Conservation (phyloP, 2,329 filamentous ascomycete species). For the Fusarium goolgardi region DNA sequence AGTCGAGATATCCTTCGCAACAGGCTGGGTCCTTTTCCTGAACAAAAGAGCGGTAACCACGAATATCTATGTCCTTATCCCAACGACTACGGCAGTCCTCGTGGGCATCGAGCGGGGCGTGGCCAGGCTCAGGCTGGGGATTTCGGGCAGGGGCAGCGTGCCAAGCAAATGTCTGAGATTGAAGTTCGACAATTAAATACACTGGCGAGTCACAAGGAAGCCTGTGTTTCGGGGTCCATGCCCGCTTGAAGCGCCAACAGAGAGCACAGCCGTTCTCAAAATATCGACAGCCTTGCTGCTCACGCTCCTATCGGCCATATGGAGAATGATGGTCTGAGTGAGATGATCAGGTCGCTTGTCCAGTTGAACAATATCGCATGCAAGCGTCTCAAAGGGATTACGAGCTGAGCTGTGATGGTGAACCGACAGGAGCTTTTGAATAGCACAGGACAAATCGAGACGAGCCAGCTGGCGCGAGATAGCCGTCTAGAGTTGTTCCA, state of each 20-base stretch:
- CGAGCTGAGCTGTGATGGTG: constrained; percentile 23
- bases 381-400: constrained; percentile 30
- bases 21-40: neutral
- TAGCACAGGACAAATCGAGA: constrained; percentile 35
- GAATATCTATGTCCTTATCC: constrained; percentile 37
- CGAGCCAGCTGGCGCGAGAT: constrained; percentile 43
- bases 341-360: constrained; percentile 33
- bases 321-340: constrained; percentile 14
- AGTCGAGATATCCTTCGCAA: neutral
- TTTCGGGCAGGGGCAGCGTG: constrained; percentile 24
- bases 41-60: constrained; percentile 28
- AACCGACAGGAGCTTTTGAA: constrained; percentile 23
- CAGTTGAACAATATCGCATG: constrained; percentile 28
- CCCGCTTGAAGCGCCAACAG: constrained; percentile 29
- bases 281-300: constrained; percentile 23
- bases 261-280: constrained; percentile 29
- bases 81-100: constrained; percentile 24
- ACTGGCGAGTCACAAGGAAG: constrained; percentile 38
- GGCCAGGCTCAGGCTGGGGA: constrained; percentile 18
- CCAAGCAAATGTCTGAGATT: constrained; percentile 41
- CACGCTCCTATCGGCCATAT: constrained; percentile 27
- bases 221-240: constrained; percentile 30
- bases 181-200: constrained; percentile 30
- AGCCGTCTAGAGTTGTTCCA: constrained; percentile 31
- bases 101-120: constrained; percentile 24